Percentiles rank a stretch among this genome's conserved stretches.
phyloP scores from a whole-genome alignment of 129 eudicot species.

The Tanacetum coccineum region DNA sequence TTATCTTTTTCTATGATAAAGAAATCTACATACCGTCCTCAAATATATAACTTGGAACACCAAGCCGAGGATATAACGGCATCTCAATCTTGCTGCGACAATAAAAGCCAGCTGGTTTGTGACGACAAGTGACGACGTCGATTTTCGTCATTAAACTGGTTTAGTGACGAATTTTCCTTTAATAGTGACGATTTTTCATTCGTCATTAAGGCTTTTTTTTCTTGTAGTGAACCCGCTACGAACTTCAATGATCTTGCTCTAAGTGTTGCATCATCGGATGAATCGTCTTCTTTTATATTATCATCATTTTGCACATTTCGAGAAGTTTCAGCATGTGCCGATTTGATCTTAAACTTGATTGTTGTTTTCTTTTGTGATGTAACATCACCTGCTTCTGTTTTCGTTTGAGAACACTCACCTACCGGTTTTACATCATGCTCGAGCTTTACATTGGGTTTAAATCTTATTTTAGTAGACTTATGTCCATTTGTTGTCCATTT shows the following conservation, averaged over 20 bases:
- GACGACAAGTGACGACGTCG: no score
- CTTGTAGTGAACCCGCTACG: constrained; percentile 39
- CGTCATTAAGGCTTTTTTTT: no score
- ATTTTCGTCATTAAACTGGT: no score
- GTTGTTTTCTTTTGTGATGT: constrained; percentile 18
- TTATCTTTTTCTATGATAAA: no score
- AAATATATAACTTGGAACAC: constrained; percentile 76
- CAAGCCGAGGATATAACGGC: constrained; percentile 86
- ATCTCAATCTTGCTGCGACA: constrained; percentile 60
- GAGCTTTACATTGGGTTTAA: constrained; percentile 42
- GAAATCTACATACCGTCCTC: constrained; percentile 10
- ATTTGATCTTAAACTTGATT: constrained; percentile 25
- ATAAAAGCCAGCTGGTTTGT: constrained; percentile 70
- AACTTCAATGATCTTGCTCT: constrained; percentile 53
- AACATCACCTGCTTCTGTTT: constrained; percentile 12
- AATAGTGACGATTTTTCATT: no score
- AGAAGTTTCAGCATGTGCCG: background rate
- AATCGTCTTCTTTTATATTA: constrained; percentile 28
- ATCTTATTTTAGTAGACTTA: constrained; percentile 41
- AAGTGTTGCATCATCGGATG: constrained; percentile 45
- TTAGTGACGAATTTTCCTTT: no score
- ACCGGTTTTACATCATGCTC: constrained; percentile 12
- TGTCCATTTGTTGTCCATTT: background rate
- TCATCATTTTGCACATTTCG: constrained; percentile 21
- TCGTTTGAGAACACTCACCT: constrained; percentile 25